phyloP scores from a whole-genome alignment of 306 rosid genomes.

The Mimosa bimucronata region DNA sequence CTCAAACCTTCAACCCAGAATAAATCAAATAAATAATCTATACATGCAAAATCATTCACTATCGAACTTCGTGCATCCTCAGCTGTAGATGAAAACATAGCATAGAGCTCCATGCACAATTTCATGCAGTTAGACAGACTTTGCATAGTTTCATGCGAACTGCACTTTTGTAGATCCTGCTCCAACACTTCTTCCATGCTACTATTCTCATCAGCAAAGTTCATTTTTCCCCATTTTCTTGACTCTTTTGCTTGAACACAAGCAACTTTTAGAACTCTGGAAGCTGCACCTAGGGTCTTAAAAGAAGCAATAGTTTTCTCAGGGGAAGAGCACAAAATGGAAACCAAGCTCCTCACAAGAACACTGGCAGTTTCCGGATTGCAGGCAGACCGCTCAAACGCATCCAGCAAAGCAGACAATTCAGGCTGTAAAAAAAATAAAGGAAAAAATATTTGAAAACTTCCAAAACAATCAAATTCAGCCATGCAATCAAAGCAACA shows the following conservation, averaged over 20 bases:
- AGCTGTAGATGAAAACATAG: slow-evolving; percentile 60
- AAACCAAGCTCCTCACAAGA: slow-evolving; percentile 73
- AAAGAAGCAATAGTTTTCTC: slow-evolving; percentile 83
- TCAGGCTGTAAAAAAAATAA: slow-evolving; percentile 66
- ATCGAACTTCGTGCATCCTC: slow-evolving; percentile 71
- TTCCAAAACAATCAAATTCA: slow-evolving; percentile 25
- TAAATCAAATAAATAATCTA: slow-evolving; percentile 83
- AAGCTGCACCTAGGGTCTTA: slow-evolving; percentile 71
- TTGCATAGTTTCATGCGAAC: slow-evolving; percentile 45
- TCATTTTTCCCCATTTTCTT: slow-evolving; percentile 50
- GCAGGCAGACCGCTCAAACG: slow-evolving; percentile 82
- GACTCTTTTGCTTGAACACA: slow-evolving; percentile 86
- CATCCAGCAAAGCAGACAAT: slow-evolving; percentile 82
- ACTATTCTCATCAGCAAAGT: slow-evolving; percentile 44
- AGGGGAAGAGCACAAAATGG: slow-evolving; percentile 71
- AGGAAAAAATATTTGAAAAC: slow-evolving; percentile 34
- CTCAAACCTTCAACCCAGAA: slow-evolving; percentile 93
- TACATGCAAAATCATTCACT: slow-evolving; percentile 65
- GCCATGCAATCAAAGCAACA: slow-evolving; percentile 23
- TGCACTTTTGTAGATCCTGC: slow-evolving; percentile 44
- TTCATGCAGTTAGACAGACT: slow-evolving; percentile 67
- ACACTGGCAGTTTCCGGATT: slow-evolving; percentile 69
- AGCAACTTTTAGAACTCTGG: slow-evolving; percentile 86
- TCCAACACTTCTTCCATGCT: slow-evolving; percentile 37
- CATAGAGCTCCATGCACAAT: slow-evolving; percentile 70